These are phyloP conservation scores for Dendrobium officinale DNA, from an alignment of 106 monocot genomes.

Conservation along the genomic window DNA sequence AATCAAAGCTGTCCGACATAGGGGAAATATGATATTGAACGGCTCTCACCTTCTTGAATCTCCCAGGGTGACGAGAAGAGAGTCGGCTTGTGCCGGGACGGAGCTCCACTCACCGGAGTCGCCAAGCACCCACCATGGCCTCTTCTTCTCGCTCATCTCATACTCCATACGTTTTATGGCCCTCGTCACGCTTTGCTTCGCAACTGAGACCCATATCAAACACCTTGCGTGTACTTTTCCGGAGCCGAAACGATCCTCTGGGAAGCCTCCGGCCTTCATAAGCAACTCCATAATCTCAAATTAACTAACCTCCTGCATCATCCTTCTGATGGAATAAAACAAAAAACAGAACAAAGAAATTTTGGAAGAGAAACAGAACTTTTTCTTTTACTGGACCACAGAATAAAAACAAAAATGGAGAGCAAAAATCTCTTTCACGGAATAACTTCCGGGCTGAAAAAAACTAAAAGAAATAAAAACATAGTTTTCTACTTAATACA, in stretches of 20 bases:
- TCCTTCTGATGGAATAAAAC: too few relatives aligned
- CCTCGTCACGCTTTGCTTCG: background rate
- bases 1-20: background rate
- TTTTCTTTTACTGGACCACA: too few relatives aligned
- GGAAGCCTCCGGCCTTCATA: slow-evolving; percentile 1
- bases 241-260: slow-evolving; percentile 11
- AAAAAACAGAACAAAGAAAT: too few relatives aligned
- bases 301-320: too few relatives aligned
- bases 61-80: slow-evolving; percentile 44
- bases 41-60: slow-evolving; percentile 60
- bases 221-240: slow-evolving; percentile 16
- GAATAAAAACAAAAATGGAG: too few relatives aligned
- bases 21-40: background rate
- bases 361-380: too few relatives aligned
- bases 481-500: too few relatives aligned
- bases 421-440: too few relatives aligned
- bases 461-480: too few relatives aligned
- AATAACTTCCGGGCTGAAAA: too few relatives aligned
- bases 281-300: too few relatives aligned
- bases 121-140: slow-evolving; percentile 13
- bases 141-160: slow-evolving; percentile 12
- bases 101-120: slow-evolving; percentile 28
- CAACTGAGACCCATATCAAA: slow-evolving; percentile 34
- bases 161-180: slow-evolving; percentile 21
- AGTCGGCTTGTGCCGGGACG: slow-evolving; percentile 13